These are phyloP conservation scores for Syzygium grande DNA, from an alignment of 345 rosid species.

Conservation along the genomic window DNA sequence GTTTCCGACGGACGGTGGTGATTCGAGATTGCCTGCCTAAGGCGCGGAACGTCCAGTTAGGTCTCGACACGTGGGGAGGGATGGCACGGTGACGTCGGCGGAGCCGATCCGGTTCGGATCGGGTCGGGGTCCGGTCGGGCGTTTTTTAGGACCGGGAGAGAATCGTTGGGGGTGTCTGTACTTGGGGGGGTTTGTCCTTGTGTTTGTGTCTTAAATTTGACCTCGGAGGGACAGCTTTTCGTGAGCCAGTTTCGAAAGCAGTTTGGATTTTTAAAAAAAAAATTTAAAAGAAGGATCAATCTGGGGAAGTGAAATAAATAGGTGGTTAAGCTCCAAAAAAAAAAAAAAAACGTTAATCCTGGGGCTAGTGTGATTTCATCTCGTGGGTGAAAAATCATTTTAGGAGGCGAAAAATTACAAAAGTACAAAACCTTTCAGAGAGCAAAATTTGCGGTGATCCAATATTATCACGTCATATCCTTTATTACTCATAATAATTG, in stretches of 20 bases:
- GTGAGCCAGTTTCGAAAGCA: neutral
- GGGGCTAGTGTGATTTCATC: neutral
- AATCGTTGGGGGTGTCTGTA: neutral
- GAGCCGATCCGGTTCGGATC: neutral
- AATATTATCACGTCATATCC: fast-evolving
- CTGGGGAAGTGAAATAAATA: neutral
- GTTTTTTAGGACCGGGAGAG: neutral
- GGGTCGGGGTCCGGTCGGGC: neutral
- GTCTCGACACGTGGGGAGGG: neutral
- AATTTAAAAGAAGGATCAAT: neutral
- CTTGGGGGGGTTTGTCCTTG: neutral
- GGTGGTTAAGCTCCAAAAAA: neutral
- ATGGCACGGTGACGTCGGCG: neutral
- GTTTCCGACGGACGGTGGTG: neutral
- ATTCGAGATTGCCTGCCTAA: neutral
- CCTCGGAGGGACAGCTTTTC: neutral
- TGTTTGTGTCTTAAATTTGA: neutral
- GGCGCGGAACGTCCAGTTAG: neutral
- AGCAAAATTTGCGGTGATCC: no score
- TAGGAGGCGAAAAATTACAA: neutral
- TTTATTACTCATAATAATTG: neutral
- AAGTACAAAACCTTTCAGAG: no score
- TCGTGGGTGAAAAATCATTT: neutral
- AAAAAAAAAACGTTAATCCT: neutral
- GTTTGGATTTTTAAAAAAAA: neutral